These are phyloP conservation scores for Rhizopus stolonifer DNA, from an alignment of 371 early-diverging fungal genomes.

Conservation along the genomic window DNA sequence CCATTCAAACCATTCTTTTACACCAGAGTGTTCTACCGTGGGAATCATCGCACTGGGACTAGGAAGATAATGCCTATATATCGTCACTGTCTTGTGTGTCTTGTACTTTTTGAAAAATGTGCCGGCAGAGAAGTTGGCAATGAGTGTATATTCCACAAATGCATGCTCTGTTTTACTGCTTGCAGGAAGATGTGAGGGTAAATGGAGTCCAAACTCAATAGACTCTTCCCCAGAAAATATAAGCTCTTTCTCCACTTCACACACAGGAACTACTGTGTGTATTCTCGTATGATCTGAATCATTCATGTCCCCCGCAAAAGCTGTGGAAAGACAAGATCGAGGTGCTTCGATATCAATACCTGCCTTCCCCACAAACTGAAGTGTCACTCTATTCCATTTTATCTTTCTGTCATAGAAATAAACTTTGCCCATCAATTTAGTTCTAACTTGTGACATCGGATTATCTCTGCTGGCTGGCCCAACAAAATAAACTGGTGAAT, in stretches of 20 bases:
- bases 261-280: conserved; percentile 33
- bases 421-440: conserved; percentile 41
- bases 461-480: conserved; percentile 45
- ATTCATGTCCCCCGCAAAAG: not conserved
- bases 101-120: conserved; percentile 44
- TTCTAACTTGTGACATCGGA: conserved; percentile 44
- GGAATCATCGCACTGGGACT: conserved; percentile 47
- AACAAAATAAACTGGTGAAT: conserved; percentile 43
- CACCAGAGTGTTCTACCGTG: conserved; percentile 30
- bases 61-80: conserved; percentile 44
- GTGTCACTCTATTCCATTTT: conserved; percentile 49
- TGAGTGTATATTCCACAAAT: conserved; percentile 43
- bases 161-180: conserved; percentile 32
- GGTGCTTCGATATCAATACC: conserved; percentile 35
- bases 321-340: not conserved
- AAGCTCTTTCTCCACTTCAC: conserved; percentile 48
- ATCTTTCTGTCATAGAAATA: conserved; percentile 41
- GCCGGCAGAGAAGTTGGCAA: conserved; percentile 46
- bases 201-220: conserved; percentile 48
- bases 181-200: conserved; percentile 43
- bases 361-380: conserved; percentile 41
- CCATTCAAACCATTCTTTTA: conserved; percentile 50
- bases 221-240: conserved; percentile 42
- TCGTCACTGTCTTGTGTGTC: conserved; percentile 32
- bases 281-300: conserved; percentile 8